These are phyloP conservation scores for Boletellus ananiceps DNA, from an alignment of 768 basidiomycete species.

Conservation along the genomic window DNA sequence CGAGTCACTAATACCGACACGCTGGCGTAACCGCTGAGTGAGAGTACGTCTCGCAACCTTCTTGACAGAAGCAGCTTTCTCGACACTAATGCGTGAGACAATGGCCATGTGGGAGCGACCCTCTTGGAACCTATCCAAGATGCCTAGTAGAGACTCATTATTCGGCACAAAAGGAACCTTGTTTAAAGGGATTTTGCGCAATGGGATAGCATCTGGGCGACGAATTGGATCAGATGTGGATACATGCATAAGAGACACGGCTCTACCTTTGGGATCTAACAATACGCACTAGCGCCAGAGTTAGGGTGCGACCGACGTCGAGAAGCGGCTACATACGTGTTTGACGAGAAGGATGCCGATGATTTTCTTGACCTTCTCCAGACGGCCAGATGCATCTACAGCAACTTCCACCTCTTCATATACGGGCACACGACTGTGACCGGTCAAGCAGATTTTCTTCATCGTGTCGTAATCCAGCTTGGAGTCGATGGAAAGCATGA, in stretches of 20 bases:
- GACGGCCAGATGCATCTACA: constrained; percentile 31
- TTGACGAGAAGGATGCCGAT: constrained; percentile 86
- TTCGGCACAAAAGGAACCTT: constrained; percentile 83
- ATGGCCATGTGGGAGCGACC: constrained; percentile 91
- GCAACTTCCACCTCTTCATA: constrained; percentile 73
- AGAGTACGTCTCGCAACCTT: constrained; percentile 77
- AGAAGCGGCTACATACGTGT: constrained; percentile 38
- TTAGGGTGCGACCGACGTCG: background rate
- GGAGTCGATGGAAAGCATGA: constrained; percentile 86
- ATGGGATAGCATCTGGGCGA: constrained; percentile 65
- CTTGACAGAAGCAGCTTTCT: constrained; percentile 77
- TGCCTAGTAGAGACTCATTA: constrained; percentile 79
- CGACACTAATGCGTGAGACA: constrained; percentile 69
- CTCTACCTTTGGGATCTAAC: constrained; percentile 74
- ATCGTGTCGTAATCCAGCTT: constrained; percentile 78
- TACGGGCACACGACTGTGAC: constrained; percentile 81
- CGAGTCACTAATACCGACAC: constrained; percentile 68
- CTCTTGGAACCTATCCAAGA: constrained; percentile 86
- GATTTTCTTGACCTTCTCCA: constrained; percentile 70
- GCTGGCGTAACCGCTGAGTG: constrained; percentile 70
- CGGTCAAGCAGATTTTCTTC: constrained; percentile 69
- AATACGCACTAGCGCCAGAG: constrained; percentile 53
- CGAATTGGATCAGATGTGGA: background rate
- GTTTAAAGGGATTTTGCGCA: constrained; percentile 80
- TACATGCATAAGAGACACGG: too few species aligned